Base-by-base conservation (phyloP, 1,284 basidiomycete species). In the Malassezia vespertilionis region DNA sequence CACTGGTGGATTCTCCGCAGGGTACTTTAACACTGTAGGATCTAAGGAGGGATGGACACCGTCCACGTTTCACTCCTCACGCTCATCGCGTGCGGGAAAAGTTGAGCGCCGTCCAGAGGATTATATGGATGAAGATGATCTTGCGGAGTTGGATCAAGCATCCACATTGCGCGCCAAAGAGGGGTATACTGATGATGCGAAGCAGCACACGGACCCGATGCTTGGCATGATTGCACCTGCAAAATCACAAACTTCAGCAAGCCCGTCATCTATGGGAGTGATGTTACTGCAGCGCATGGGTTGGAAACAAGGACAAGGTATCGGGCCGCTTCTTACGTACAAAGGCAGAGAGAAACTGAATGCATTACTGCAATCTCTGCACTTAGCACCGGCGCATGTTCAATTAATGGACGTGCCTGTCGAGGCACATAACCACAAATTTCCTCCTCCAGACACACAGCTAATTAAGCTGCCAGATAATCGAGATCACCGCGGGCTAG, bases 41-140 rank as follows among this genome's bases (percentile, higher is more conserved):
- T 88, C 86, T 3, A 88, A 91, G 72, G 89, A 96, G 78, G 90
- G 93, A 79, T 97, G 91, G 90, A 74, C 85, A 4, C 91, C 91
- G 0, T 78, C 82, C 9, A 84, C 85, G 3, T 97, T 96, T 40
- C 52, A 53, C 5, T 63, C 60, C 10, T 62, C 58, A 71, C 81
- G 86, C 3, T 40, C 46, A 9, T 44, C 52, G 34, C 54, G 50
- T 28, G 31, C 24, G 20, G 35, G 34, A n/a, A 26, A 39, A 10
- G 86, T 21, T 82, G 78, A 47, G 26, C 44, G 41, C 23, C 53
- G 79, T 10, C 81, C 84, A 0, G 86, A 95, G 68, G 91, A 96
- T 70, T 96, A 88, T 71, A 97, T 97, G 91, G 91, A 97, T 72
- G 91, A 95, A 34, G 93, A 97, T 73, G 91, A 95, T 71, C 74